Conservation (phyloP, 768 basidiomycete genomes). For the Nidula microcarpa region DNA sequence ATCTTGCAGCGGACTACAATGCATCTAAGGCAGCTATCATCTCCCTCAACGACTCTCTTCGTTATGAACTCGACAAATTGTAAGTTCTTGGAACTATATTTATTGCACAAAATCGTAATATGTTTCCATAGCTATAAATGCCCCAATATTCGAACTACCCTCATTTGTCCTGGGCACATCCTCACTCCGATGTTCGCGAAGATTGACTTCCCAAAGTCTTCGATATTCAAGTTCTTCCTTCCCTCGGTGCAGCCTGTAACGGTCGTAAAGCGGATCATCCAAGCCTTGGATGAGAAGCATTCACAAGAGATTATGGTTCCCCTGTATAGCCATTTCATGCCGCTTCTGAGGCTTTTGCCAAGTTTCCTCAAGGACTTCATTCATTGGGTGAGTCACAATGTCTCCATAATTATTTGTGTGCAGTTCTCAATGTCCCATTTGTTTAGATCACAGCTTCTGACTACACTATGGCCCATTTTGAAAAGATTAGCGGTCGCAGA, state of each 20-base stretch:
- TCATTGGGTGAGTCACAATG: constrained; percentile 58
- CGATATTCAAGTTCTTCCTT: constrained; percentile 67
- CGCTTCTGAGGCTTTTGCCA: constrained; percentile 55
- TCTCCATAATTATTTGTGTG: constrained; percentile 1
- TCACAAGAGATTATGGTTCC: constrained; percentile 70
- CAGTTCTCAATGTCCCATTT: too few species aligned
- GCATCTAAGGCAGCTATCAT: constrained; percentile 92
- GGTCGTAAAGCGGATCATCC: constrained; percentile 79
- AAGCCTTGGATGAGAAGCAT: constrained; percentile 78
- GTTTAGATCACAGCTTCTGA: constrained; percentile 65
- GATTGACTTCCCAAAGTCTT: constrained; percentile 41
- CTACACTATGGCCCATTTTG: constrained; percentile 65
- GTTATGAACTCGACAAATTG: constrained; percentile 84
- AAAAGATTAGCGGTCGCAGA: constrained; percentile 59
- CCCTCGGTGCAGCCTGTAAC: constrained; percentile 71
- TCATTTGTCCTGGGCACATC: constrained; percentile 80
- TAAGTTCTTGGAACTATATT: constrained; percentile 20
- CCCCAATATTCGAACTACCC: constrained; percentile 81
- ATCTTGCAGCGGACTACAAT: constrained; percentile 76
- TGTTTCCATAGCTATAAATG: constrained; percentile 53
- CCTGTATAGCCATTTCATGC: constrained; percentile 63
- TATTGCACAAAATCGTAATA: not conserved
- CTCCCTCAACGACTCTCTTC: constrained; percentile 77
- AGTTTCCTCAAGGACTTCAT: constrained; percentile 72
- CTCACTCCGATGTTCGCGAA: constrained; percentile 76